A percentile compares a stretch with the other conserved stretches of the same genome.
Evolutionary conservation across 352 stramenopile genomes (phyloP).

Genomic region (Pythium dissotocum): DNA sequence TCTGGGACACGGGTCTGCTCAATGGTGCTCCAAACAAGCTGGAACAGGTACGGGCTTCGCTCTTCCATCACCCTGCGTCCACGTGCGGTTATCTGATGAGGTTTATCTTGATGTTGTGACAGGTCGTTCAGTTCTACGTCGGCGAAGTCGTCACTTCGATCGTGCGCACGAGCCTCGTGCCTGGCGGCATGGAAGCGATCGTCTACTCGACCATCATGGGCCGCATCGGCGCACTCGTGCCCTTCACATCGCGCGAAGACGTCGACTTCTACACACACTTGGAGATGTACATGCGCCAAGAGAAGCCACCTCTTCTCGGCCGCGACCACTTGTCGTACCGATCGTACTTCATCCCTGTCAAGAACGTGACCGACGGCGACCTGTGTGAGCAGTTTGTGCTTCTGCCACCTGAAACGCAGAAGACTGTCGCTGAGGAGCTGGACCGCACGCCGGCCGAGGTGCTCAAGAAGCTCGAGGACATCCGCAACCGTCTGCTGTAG

Average conservation of each 20-base stretch:
- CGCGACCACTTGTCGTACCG: constrained; percentile 97
- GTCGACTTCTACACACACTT: constrained; percentile 98
- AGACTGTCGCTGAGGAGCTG: constrained; percentile 95
- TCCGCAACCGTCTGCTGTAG: constrained; percentile 96
- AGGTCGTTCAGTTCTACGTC: constrained; percentile 95
- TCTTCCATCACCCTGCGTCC: too few relatives aligned
- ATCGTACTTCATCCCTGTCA: constrained; percentile 98
- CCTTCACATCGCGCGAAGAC: constrained; percentile 96
- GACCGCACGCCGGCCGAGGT: constrained; percentile 96
- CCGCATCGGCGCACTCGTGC: constrained; percentile 95
- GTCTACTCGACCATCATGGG: constrained; percentile 98
- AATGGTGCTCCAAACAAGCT: constrained; percentile 97
- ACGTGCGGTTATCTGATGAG: too few relatives aligned
- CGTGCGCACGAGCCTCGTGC: constrained; percentile 93
- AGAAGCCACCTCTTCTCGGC: constrained; percentile 91
- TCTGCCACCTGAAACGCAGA: constrained; percentile 93
- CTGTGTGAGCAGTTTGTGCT: constrained; percentile 96
- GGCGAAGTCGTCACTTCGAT: constrained; percentile 98
- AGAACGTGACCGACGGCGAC: constrained; percentile 98
- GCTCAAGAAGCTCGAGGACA: constrained; percentile 99
- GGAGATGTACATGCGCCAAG: constrained; percentile 95
- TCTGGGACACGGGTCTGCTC: constrained; percentile 95
- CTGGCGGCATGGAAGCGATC: constrained; percentile 95
- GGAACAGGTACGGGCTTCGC: constrained; percentile 73
- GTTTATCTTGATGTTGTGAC: background rate